Evolutionary conservation across 768 basidiomycete species (phyloP), one percentile per base, ranked within the genome.

Genomic region (Exidia glandulosa): DNA sequence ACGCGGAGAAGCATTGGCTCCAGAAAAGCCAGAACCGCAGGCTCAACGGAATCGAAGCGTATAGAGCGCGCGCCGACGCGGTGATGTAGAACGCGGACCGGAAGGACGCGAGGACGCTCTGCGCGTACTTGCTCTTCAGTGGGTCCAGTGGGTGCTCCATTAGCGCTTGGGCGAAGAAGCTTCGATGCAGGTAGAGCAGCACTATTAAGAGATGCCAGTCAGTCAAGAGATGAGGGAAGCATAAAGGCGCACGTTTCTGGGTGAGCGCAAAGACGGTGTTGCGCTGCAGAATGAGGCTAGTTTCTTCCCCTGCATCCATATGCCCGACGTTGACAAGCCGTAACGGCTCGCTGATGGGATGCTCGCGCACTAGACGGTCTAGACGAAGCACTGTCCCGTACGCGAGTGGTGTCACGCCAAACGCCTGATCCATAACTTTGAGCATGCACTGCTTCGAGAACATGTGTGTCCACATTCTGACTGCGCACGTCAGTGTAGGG

Each of bases 161-260:
- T 34, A 89, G 77, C 2, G 86, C 87, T 66, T 87, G 83, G 3
- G 86, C 84, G 64, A 89, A 87, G 75, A 86, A 88, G 64, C 84
- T 83, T 16, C 87, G 84, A 67, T 88, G 86, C 56, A 88, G 79
- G 66, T 87, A 87, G 9, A 88, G 71, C 32, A 88, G 74, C n/a
- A 84, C 86, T 88, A 60, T 27, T 13, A 9, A 12, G 30, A 54
- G 25, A 31, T 29, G 19, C 13, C 50, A 9, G 16, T 13, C 25
- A 27, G 16, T 19, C 16, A 12, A 14, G 6, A 10, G 10, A 7
- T 7, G 7, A 54, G 50, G 25, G 1, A 27, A 10, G 30, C 10
- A 7, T 27, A 14, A 27, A 25, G 6, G 19, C 50, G 50, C 25
- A 54, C 50, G 27, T 31, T 54, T 25, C 14, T 54, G 50, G 7